Evolutionary conservation across 1,139 yeast species (phyloP).

Genomic region (Torulaspora pretoriensis): DNA sequence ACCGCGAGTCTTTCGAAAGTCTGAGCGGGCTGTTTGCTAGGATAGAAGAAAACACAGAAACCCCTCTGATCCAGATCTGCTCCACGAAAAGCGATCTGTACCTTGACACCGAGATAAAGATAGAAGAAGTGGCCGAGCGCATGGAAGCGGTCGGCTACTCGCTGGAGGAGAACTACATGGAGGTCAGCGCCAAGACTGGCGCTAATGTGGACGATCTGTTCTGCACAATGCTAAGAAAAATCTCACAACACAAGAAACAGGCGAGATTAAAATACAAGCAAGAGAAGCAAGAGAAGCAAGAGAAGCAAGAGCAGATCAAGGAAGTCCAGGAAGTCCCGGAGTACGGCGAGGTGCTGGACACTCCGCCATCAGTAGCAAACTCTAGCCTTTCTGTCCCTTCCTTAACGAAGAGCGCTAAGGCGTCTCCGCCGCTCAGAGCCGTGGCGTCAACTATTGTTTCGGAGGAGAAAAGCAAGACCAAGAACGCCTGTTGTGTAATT

Average conservation of each 20-base stretch:
- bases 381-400: not conserved
- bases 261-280: not conserved
- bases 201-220: constrained; percentile 4
- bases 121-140: constrained; percentile 11
- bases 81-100: constrained; percentile 26
- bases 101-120: constrained; percentile 15
- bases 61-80: constrained; percentile 19
- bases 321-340: not conserved
- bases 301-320: no score
- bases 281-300: not conserved
- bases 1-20: constrained; percentile 22
- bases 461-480: not conserved
- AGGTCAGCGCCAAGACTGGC: constrained; percentile 25
- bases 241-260: not conserved
- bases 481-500: not conserved
- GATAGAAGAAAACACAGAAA: constrained; percentile 23
- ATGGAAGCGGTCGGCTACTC: constrained; percentile 19
- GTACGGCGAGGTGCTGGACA: not conserved
- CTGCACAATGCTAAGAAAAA: not conserved
- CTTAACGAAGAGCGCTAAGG: not conserved
- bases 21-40: constrained; percentile 21
- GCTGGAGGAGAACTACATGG: constrained; percentile 19
- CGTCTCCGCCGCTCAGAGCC: not conserved
- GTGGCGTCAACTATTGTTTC: not conserved
- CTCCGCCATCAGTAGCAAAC: not conserved